Evolutionary conservation across 805 yeast species (phyloP).

Genomic region (Suhomyces prunicola): DNA sequence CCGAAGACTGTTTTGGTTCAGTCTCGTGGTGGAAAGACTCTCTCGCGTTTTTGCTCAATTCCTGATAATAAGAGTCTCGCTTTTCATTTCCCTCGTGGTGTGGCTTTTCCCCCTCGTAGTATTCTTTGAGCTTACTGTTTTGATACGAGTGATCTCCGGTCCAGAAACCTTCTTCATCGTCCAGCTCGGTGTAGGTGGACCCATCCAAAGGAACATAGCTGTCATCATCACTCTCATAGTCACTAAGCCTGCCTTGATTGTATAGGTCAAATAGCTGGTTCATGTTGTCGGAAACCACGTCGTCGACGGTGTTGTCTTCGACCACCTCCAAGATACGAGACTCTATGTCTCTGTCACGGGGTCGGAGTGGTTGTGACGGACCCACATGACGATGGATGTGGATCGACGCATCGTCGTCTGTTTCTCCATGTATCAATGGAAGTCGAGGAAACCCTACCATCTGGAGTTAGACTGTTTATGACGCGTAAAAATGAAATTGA

Average conservation of each 20-base stretch:
- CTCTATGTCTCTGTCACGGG: constrained; percentile 14
- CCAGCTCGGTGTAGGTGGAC: constrained; percentile 11
- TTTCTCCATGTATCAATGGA: constrained; percentile 37
- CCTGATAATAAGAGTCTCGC: not conserved
- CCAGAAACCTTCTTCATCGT: constrained; percentile 7
- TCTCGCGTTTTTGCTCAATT: not conserved
- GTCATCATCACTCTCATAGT: constrained; percentile 5
- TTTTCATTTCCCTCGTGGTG: not conserved
- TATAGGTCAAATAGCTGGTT: constrained; percentile 9
- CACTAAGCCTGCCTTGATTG: constrained; percentile 6
- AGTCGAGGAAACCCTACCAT: constrained; percentile 29
- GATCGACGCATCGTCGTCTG: constrained; percentile 42
- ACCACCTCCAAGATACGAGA: constrained; percentile 18
- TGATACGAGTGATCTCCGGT: not conserved
- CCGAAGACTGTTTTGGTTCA: not conserved
- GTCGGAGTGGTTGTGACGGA: constrained; percentile 33
- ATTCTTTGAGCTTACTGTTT: not conserved
- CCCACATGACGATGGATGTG: constrained; percentile 38
- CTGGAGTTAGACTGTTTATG: not conserved
- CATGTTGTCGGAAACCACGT: constrained; percentile 3
- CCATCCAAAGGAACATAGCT: not conserved
- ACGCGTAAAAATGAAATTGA: not conserved
- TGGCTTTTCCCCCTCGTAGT: not conserved
- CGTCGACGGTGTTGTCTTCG: constrained; percentile 8
- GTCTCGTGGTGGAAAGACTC: not conserved